Conservation (phyloP, 371 early-diverging fungal species). For the Coemansia sp. region DNA sequence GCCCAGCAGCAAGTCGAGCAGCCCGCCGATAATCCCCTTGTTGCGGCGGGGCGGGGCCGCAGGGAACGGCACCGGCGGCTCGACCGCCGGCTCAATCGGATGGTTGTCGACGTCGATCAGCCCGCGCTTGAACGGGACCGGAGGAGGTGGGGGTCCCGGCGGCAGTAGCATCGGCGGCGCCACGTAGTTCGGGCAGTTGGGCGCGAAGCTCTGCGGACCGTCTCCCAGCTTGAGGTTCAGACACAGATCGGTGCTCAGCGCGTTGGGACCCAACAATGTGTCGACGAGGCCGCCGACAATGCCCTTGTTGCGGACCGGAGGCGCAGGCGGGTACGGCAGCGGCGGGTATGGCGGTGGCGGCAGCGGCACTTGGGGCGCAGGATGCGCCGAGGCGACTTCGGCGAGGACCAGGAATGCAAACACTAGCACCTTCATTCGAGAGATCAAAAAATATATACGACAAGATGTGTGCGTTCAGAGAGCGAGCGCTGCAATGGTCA, state of each 20-base stretch:
- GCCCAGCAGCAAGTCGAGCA: slow-evolving; percentile 40
- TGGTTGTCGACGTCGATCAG: slow-evolving; percentile 41
- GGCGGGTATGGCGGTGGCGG: slow-evolving; percentile 9
- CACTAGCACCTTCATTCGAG: slow-evolving; percentile 48
- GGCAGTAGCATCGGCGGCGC: slow-evolving; percentile 38
- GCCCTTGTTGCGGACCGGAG: slow-evolving; percentile 40
- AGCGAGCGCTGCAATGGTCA: too few species aligned
- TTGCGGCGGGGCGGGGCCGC: slow-evolving; percentile 32
- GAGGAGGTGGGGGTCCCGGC: slow-evolving; percentile 19
- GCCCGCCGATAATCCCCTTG: slow-evolving; percentile 38
- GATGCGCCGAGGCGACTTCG: slow-evolving; percentile 34
- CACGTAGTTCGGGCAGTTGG: slow-evolving; percentile 40
- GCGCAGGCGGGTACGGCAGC: slow-evolving; percentile 34
- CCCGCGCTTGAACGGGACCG: slow-evolving; percentile 40
- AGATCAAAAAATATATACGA: too few species aligned
- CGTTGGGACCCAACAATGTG: slow-evolving; percentile 33
- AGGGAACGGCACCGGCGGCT: slow-evolving; percentile 30
- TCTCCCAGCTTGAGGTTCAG: slow-evolving; percentile 46
- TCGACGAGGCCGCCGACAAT: slow-evolving; percentile 43
- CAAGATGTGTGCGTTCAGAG: too few species aligned
- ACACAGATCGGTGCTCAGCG: slow-evolving; percentile 39
- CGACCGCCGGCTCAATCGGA: slow-evolving; percentile 15
- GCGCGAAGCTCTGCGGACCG: slow-evolving; percentile 43
- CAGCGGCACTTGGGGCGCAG: slow-evolving; percentile 19
- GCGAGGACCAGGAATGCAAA: slow-evolving; percentile 43